phyloP scores from a whole-genome alignment of 2,329 filamentous ascomycete genomes.

The Xylariaceae sp. region DNA sequence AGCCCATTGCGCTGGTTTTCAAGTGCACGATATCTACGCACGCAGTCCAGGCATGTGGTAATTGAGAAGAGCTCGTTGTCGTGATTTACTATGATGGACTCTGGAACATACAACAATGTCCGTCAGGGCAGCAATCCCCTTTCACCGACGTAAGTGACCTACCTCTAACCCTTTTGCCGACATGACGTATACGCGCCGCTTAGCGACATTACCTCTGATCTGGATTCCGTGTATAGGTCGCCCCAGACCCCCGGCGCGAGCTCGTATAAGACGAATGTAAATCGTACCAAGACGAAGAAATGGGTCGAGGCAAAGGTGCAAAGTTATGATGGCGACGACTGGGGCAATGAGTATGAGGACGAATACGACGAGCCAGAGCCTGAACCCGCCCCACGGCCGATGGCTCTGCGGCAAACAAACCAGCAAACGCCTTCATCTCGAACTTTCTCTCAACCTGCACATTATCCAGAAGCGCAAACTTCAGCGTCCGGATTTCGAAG shows the following conservation, averaged over 20 bases:
- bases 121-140: constrained; percentile 12
- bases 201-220: constrained; percentile 1
- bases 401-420: constrained; percentile 37
- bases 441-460: constrained; percentile 21
- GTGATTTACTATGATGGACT: constrained; percentile 11
- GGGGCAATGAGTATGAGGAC: constrained; percentile 69
- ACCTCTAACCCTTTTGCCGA: not conserved
- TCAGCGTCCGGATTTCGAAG: constrained; percentile 17
- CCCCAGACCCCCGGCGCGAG: constrained; percentile 6
- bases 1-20: not conserved
- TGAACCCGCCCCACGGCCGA: constrained; percentile 10
- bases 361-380: constrained; percentile 45
- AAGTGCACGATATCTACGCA: not conserved
- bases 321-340: constrained; percentile 90
- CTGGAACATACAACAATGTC: constrained; percentile 17
- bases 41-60: not conserved
- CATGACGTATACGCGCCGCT: too few relatives aligned
- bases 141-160: constrained; percentile 10
- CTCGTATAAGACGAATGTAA: constrained; percentile 77
- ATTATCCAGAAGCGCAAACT: constrained; percentile 12
- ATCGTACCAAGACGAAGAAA: constrained; percentile 85
- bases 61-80: not conserved
- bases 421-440: constrained; percentile 17
- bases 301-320: constrained; percentile 88
- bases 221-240: too few relatives aligned